phyloP scores from a whole-genome alignment of 495 filamentous ascomycete species.

The Talaromyces ruber region DNA sequence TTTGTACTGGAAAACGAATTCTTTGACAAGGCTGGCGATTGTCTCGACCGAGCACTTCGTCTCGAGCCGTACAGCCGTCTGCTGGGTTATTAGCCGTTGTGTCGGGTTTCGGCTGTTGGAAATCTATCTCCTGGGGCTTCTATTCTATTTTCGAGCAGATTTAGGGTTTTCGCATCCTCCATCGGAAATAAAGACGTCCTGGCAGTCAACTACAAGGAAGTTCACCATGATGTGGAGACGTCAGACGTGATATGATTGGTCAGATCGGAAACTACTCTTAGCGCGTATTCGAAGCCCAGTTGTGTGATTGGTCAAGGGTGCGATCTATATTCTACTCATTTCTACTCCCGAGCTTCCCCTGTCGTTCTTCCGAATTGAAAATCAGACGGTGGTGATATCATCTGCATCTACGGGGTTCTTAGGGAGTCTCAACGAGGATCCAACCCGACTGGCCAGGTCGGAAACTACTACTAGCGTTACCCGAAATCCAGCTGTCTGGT shows the following conservation, averaged over 20 bases:
- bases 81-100: neutral
- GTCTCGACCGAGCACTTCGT: conserved; percentile 2
- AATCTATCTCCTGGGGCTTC: neutral
- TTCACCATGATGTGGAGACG: neutral
- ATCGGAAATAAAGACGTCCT: neutral
- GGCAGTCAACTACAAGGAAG: no score
- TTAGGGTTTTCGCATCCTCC: neutral
- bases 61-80: neutral
- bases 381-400: neutral
- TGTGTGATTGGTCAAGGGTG: neutral
- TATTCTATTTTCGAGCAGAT: neutral
- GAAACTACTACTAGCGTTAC: neutral
- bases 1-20: neutral
- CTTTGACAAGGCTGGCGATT: neutral
- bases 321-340: neutral
- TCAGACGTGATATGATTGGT: neutral
- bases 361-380: no score
- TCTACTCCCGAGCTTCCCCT: no score
- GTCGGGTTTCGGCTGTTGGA: neutral
- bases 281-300: neutral
- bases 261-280: conserved; percentile 3
- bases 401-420: neutral
- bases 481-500: neutral
- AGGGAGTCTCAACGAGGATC: neutral
- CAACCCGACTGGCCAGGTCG: neutral